Evolutionary conservation across 441 rosid species (phyloP), one percentile per base, ranked within the genome.

Genomic region (Kokia cookei): DNA sequence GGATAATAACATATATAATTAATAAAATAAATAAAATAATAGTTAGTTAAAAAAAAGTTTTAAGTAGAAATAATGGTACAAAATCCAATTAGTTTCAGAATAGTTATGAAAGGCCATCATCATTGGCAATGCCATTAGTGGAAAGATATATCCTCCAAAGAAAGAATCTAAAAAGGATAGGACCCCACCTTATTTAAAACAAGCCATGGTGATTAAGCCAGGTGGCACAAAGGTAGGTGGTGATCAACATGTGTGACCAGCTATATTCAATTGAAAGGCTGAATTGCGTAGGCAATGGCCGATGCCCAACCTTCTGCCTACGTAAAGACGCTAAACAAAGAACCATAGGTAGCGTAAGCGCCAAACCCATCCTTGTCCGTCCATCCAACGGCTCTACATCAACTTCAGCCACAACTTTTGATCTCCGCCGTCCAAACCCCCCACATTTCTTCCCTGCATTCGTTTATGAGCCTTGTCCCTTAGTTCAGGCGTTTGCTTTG

Each of bases 301-400:
- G 76, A 27, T 59, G 63, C 7, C 82, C 83, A 81, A 83, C 82
- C 76, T 72, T 53, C 66, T 78, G 80, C 82, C 80, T 76, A 79
- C 84, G 85, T 81, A 76, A 69, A 84, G 84, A 84, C 82, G 83
- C 76, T 76, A 83, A 59, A 15, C 15, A 80, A 78, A 80, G 82
- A 82, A 77, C 82, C 80, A 71, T 80, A 83, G 78, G 58, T 75
- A 80, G 84, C 88, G 84, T 80, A 83, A 80, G 87, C 76, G 75
- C 80, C 87, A 80, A 80, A 76, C 73, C 71, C 82, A 76, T 76
- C 83, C 75, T 15, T 72, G 48, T 79, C 81, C 48, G 27, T 40
- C 14, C 65, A 83, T 87, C 87, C 61, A 47, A 83, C 80, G 84
- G 74, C 27, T 27, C 24, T 1, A 0, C 7, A 26, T 2, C 13